phyloP scores from a whole-genome alignment of 164 flowering plant species.

The Kingdonia uniflora region DNA sequence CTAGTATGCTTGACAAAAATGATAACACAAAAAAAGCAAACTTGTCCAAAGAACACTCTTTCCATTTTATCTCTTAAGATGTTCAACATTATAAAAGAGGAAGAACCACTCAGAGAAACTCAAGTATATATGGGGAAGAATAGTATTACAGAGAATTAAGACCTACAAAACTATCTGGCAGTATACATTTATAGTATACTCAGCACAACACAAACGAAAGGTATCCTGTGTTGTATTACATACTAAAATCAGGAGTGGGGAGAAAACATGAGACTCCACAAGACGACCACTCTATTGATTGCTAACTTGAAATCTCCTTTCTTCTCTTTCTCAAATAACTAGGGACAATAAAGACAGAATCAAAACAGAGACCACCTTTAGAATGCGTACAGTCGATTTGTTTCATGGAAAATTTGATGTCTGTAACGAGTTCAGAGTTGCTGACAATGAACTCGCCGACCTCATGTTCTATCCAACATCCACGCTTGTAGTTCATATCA shows the following conservation, averaged over 20 bases:
- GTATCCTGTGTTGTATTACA: constrained; percentile 2
- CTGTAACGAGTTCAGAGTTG: constrained; percentile 15
- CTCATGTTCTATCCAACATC: constrained; percentile 44
- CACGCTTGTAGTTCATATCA: constrained; percentile 18
- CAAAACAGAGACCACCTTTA: constrained; percentile 74
- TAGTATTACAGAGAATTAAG: too few relatives aligned
- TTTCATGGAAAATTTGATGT: constrained; percentile 59
- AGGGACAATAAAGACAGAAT: constrained; percentile 54
- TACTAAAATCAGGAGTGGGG: constrained; percentile 5
- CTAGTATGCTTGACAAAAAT: too few relatives aligned
- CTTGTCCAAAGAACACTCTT: too few relatives aligned
- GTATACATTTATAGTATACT: too few relatives aligned
- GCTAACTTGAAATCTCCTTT: constrained; percentile 14
- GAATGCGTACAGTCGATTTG: constrained; percentile 89
- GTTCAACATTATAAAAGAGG: too few relatives aligned
- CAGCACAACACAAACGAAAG: too few relatives aligned
- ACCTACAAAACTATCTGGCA: too few relatives aligned
- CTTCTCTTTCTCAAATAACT: constrained; percentile 22
- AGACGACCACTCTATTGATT: constrained; percentile 1
- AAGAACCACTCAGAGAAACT: too few relatives aligned
- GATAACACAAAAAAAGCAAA: too few relatives aligned
- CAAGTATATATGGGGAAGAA: too few relatives aligned
- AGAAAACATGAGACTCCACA: background rate
- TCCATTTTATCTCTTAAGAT: too few relatives aligned
- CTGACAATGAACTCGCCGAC: constrained; percentile 54